Base-by-base conservation (phyloP, 371 early-diverging fungal genomes). In the Mortierella sp. region DNA sequence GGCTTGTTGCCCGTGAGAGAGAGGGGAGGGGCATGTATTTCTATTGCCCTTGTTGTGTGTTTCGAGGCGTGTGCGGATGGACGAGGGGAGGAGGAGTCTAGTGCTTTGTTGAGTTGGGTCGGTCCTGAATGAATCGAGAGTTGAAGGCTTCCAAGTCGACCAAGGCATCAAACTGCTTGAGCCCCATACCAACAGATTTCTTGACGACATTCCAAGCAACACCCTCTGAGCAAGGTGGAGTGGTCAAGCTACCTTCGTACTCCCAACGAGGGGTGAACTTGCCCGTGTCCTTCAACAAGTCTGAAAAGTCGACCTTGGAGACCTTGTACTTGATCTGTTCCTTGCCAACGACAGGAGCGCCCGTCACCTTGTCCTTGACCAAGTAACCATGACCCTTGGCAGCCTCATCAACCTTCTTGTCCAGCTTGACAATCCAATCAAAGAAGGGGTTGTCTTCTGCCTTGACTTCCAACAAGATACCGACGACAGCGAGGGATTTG, bases 201-300 rank as follows among this genome's bases (percentile, higher is more conserved):
- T 63, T 50, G 63, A 76, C 67, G 3, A 85, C 80, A 23, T 64
- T 65, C 84, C 84, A 85, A 16, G 58, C 51, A 0, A 83, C 83
- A 23, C 79, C 71, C 50, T 85, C 84, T 16, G 81, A 65, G 65
- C 84, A 85, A 13, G 84, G 84, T 3, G 86, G 86, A 0, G 82
- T 81, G 9, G 86, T 85, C 58, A 85, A 61, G 34, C 76, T 74
- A 12, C 86, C 86, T 1, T 34, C 46, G 59, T 85, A 84, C 47
- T 68, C 67, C 58, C 68, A 83, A 16, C 71, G 64, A 34, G 67
- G 39, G 0, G 67, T 60, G 41, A 76, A 67, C 2, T 41, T 28
- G 18, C 52, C 48, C 1, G 61, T 57, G 34, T 53, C 23, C 48
- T 49, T 62, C 49, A 76, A 31, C 26, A 71, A 28, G 8, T 39